A percentile compares a stretch with the other conserved stretches of the same genome.
These are phyloP conservation scores for Ogataea zsoltii DNA, from an alignment of 805 yeast genomes.

Conservation along the genomic window DNA sequence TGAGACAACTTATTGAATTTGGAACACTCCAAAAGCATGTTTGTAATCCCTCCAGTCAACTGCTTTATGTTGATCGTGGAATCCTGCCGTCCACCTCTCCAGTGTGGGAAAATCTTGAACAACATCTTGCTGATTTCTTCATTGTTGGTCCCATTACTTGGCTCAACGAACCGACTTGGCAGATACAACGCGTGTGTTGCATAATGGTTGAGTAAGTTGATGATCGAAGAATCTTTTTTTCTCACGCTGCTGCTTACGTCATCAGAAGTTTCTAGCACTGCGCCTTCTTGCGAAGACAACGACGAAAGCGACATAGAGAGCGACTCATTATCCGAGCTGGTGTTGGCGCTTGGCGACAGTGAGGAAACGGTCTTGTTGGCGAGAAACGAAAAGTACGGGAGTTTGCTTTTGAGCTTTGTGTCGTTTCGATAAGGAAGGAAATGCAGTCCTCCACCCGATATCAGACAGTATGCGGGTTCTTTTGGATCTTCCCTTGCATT, in stretches of 20 bases:
- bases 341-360: conserved; percentile 18
- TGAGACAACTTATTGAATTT: conserved; percentile 18
- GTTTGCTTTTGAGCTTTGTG: conserved; percentile 4
- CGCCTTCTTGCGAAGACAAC: conserved; percentile 3
- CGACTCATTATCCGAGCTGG: conserved; percentile 19
- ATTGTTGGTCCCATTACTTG: conserved; percentile 33
- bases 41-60: conserved; percentile 65
- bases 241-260: conserved; percentile 3
- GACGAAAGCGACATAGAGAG: conserved; percentile 13
- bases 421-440: conserved; percentile 26
- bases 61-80: conserved; percentile 40
- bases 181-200: conserved; percentile 51
- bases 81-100: conserved; percentile 19
- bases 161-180: conserved; percentile 44
- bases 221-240: conserved; percentile 9
- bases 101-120: conserved; percentile 44
- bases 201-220: conserved; percentile 30
- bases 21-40: conserved; percentile 54
- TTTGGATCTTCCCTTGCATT: neutral
- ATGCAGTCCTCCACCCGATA: conserved; percentile 31
- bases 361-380: conserved; percentile 30
- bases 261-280: neutral
- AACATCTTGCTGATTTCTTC: conserved; percentile 42
- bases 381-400: conserved; percentile 25
- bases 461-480: conserved; percentile 26